These are phyloP conservation scores for Oropetium thomaeum DNA, from an alignment of 176 grass and related monocot species.

Conservation along the genomic window DNA sequence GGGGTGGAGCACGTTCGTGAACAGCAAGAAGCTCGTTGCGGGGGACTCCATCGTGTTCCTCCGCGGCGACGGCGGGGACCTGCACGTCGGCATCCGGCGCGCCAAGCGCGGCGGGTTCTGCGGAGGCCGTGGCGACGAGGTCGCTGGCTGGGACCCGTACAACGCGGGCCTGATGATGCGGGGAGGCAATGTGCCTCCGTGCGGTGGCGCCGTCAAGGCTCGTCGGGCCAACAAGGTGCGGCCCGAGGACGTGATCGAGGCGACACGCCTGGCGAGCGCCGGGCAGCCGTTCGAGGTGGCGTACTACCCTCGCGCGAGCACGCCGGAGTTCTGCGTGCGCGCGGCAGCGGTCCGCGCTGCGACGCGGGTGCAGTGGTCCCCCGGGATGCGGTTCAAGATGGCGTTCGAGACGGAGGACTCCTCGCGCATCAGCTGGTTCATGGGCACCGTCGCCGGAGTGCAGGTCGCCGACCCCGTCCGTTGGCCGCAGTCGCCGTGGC, in stretches of 20 bases:
- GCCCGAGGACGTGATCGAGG: slow-evolving; percentile 57
- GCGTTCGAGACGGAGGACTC: slow-evolving; percentile 95
- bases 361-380: slow-evolving; percentile 68
- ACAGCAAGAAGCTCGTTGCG: slow-evolving; percentile 88
- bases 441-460: slow-evolving; percentile 78
- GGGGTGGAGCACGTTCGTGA: slow-evolving; percentile 95
- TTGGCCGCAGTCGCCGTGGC: slow-evolving; percentile 90
- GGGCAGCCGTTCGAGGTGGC: slow-evolving; percentile 64
- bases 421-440: slow-evolving; percentile 97
- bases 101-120: slow-evolving; percentile 45
- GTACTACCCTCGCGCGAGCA: slow-evolving; percentile 86
- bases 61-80: slow-evolving; percentile 63
- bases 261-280: slow-evolving; percentile 44
- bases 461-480: slow-evolving; percentile 65
- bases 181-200: slow-evolving; percentile 32
- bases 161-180: slow-evolving; percentile 14
- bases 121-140: slow-evolving; percentile 29
- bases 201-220: slow-evolving; percentile 29
- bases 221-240: slow-evolving; percentile 51
- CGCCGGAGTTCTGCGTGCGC: slow-evolving; percentile 81
- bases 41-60: slow-evolving; percentile 92
- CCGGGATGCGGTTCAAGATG: slow-evolving; percentile 98
- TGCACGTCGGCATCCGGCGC: slow-evolving; percentile 83
- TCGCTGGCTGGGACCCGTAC: slow-evolving; percentile 44
- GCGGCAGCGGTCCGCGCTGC: slow-evolving; percentile 48